Evolutionary conservation across 2,329 filamentous ascomycete genomes (phyloP).

Genomic region (Apiospora koreana): DNA sequence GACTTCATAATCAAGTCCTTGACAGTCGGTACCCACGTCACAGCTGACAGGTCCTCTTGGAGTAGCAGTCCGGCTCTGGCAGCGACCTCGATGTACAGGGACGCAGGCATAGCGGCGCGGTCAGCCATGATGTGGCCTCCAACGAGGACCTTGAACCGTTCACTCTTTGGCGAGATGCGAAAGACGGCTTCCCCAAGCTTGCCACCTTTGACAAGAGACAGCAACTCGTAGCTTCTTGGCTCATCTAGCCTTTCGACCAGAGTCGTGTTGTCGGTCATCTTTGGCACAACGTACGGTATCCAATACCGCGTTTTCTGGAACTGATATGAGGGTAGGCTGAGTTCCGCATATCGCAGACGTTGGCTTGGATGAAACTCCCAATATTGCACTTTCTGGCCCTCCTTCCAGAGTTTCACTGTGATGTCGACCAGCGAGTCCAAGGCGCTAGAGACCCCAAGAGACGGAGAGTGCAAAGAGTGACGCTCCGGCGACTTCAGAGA

Average conservation of each 20-base stretch:
- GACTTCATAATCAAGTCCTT: conserved; percentile 20
- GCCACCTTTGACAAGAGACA: background rate
- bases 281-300: conserved; percentile 9
- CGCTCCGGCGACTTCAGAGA: background rate
- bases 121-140: conserved; percentile 28
- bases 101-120: conserved; percentile 27
- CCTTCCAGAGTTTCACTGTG: conserved; percentile 12
- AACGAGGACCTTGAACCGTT: conserved; percentile 20
- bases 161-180: conserved; percentile 20
- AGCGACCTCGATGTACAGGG: conserved; percentile 29
- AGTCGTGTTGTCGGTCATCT: background rate
- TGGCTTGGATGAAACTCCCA: conserved; percentile 27
- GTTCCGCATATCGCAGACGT: conserved; percentile 9
- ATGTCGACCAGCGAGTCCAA: background rate
- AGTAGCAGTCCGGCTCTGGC: conserved; percentile 18
- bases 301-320: conserved; percentile 31
- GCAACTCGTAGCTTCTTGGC: background rate
- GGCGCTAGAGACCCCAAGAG: background rate
- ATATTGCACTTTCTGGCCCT: conserved; percentile 15
- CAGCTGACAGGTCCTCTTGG: conserved; percentile 30
- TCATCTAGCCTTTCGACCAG: background rate
- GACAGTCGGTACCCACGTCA: conserved; percentile 17
- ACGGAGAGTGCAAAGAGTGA: conserved; percentile 1
- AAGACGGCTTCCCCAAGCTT: conserved; percentile 14
- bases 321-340: conserved; percentile 30